Evolutionary conservation across 1,284 basidiomycete genomes (phyloP).

Genomic region (Cronartium ribicola): DNA sequence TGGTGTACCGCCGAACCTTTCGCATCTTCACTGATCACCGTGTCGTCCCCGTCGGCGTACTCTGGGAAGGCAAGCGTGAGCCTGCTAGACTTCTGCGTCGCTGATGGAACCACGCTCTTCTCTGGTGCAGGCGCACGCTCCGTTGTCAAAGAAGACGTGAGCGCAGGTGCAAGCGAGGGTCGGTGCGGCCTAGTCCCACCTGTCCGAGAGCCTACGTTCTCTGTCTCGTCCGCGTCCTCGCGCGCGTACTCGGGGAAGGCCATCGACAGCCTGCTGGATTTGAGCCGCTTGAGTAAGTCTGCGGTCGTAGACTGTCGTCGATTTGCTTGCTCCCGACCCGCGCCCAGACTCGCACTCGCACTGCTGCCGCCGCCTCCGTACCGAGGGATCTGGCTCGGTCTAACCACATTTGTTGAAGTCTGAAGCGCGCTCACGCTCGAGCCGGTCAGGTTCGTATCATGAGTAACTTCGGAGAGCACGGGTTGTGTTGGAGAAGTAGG

Average conservation of each 20-base stretch:
- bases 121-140: no score
- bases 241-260: slow-evolving; percentile 28
- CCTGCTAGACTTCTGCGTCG: background rate
- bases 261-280: slow-evolving; percentile 22
- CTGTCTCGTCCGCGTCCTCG: slow-evolving; percentile 16
- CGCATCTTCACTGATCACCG: no score
- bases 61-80: background rate
- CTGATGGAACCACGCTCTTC: background rate
- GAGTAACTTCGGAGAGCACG: background rate
- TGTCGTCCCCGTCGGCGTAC: background rate
- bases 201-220: slow-evolving; percentile 6
- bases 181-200: background rate
- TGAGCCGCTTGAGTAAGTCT: slow-evolving; percentile 5
- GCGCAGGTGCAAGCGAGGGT: background rate
- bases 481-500: background rate
- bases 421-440: background rate
- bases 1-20: no score
- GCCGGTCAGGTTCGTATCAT: slow-evolving; percentile 20
- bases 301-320: slow-evolving; percentile 17
- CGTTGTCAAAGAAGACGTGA: background rate
- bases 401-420: background rate
- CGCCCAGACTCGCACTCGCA: background rate
- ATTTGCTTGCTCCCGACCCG: slow-evolving; percentile 1
- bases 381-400: background rate
- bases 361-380: no score